Evolutionary conservation across 139 green algal species (phyloP), one percentile per base, ranked within the genome.

Genomic region (Helicosporidium sp.): DNA sequence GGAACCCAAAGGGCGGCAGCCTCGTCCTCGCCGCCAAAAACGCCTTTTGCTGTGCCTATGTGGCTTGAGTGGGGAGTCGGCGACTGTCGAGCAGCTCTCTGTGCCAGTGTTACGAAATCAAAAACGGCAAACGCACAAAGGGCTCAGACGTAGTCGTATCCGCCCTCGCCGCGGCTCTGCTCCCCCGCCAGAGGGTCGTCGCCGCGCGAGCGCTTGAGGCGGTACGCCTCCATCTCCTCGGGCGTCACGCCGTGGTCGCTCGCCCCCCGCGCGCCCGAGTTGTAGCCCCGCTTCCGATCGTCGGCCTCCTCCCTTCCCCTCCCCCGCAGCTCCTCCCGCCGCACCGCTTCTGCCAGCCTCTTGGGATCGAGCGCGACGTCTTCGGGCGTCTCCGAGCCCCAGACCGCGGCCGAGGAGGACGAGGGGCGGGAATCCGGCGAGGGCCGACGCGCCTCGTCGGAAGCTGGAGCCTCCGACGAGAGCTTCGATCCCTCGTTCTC

Each of bases 201-300:
- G 1, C 34, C 56, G 0, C 80, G 47, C 19, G 25, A 19, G 57
- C 67, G 73, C 34, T 70, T 80, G 35, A 93, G 48, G 22, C 84
- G 61, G 62, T 92, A 97, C 2, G 89, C 89, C 74, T 98, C 89
- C 89, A 98, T 96, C 45, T 97, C 88, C 68, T 96, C 88, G 1
- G 73, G 53, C 0, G 75, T 92, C 19, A 94, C 73, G 7, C 66
- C 51, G 28, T 67, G 60, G 4, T 65, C 58, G 26, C 57, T 55
- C 16, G 62, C 64, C n/a, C n/a, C n/a, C n/a, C n/a, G n/a, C 6
- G 48, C 55, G 18, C 82, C 26, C 12, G 60, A 73, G 58, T 94
- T 87, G 70, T 83, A 94, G 54, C 78, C 55, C 15, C 76, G 66
- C 60, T 93, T 94, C 22, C 70, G 58, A 25, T 84, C 76, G 46